These are phyloP conservation scores for Metschnikowia shivogae DNA, from an alignment of 805 yeast species.

Conservation along the genomic window DNA sequence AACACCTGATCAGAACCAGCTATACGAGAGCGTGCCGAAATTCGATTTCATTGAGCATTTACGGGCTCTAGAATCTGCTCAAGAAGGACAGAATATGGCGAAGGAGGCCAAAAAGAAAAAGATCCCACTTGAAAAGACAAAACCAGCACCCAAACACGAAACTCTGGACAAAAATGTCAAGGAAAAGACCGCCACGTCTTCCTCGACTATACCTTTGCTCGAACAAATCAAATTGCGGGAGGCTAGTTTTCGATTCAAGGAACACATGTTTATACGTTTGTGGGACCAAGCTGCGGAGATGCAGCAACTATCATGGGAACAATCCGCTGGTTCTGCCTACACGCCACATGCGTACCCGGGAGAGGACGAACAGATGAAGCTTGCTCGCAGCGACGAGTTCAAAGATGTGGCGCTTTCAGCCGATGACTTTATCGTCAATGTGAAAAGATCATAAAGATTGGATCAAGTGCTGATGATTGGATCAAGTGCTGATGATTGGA, in stretches of 20 bases:
- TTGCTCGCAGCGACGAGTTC: conserved; percentile 3
- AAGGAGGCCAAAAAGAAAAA: background rate
- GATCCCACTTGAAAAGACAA: background rate
- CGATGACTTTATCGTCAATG: conserved; percentile 1
- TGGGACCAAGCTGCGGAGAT: conserved; percentile 8
- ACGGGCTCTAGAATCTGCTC: conserved; percentile 7
- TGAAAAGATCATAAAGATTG: background rate
- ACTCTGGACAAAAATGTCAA: background rate
- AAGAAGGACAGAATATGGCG: background rate
- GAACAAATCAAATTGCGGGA: conserved; percentile 3
- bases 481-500: too few species aligned
- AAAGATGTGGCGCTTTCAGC: background rate
- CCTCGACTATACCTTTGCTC: background rate
- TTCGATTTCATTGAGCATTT: conserved; percentile 12
- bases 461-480: too few species aligned
- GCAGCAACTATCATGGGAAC: conserved; percentile 9
- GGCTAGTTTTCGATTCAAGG: conserved; percentile 5
- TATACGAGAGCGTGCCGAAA: conserved; percentile 8
- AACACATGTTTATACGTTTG: conserved; percentile 7
- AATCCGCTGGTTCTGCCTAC: background rate
- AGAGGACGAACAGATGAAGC: background rate
- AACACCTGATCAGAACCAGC: conserved; percentile 4
- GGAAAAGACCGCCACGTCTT: background rate
- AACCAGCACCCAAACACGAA: background rate
- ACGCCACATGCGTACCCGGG: background rate